Conservation (phyloP, 2,329 filamentous ascomycete genomes). For the Neonectria coccinea region DNA sequence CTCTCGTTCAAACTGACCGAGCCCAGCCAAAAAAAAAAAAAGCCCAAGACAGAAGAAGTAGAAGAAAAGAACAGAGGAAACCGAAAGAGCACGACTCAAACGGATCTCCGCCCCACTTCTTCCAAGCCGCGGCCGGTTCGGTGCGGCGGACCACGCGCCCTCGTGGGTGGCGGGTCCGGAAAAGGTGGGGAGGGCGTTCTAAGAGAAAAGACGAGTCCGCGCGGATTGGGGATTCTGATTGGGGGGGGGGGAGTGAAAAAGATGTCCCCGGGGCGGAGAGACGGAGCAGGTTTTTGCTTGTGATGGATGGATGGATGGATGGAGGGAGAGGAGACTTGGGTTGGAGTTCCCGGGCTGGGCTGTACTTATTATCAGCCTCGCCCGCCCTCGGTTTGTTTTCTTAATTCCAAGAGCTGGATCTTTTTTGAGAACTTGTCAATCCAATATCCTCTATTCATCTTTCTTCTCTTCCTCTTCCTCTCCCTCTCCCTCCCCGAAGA, state of each 20-base stretch:
- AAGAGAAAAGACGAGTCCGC: not conserved
- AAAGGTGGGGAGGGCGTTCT: not conserved
- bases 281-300: constrained; percentile 2
- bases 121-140: constrained; percentile 17
- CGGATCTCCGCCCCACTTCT: not conserved
- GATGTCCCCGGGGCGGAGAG: not conserved
- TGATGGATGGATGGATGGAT: constrained; percentile 23
- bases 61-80: too few relatives aligned
- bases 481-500: constrained; percentile 3
- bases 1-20: not conserved
- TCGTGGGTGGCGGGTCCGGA: constrained; percentile 16
- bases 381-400: constrained; percentile 20
- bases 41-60: not conserved
- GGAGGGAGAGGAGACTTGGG: not conserved
- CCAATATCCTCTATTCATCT: not conserved
- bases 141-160: constrained; percentile 13
- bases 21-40: too few relatives aligned
- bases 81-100: not conserved
- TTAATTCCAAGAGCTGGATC: not conserved
- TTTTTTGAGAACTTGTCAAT: constrained; percentile 2
- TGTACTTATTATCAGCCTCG: constrained; percentile 43
- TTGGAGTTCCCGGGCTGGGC: constrained; percentile 35
- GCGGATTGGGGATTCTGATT: not conserved
- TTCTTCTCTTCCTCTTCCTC: not conserved
- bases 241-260: not conserved